Evolutionary conservation across 2,329 filamentous ascomycete species (phyloP).

Genomic region (Didymella glomerata): DNA sequence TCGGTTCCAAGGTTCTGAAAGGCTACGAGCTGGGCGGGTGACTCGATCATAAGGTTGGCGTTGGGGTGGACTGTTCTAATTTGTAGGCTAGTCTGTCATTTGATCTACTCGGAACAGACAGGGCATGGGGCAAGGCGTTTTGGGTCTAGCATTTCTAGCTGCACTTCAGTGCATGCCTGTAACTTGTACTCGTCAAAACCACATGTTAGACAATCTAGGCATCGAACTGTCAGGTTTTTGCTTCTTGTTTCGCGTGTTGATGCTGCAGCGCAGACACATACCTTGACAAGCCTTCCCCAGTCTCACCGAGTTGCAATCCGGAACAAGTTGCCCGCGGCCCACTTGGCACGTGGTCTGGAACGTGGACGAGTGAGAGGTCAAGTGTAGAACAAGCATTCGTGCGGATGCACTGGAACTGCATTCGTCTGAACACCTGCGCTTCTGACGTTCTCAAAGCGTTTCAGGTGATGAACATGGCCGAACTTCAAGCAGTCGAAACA

Average conservation of each 20-base stretch:
- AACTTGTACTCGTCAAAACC: constrained; percentile 5
- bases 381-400: constrained; percentile 9
- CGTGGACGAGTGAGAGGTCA: constrained; percentile 6
- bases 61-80: constrained; percentile 23
- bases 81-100: constrained; percentile 26
- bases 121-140: constrained; percentile 19
- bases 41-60: constrained; percentile 28
- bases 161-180: constrained; percentile 15
- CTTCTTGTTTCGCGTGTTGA: neutral
- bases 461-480: neutral
- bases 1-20: neutral
- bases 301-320: constrained; percentile 4
- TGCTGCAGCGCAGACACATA: neutral
- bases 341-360: constrained; percentile 20
- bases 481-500: neutral
- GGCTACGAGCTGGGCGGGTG: constrained; percentile 8
- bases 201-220: neutral
- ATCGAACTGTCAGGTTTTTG: constrained; percentile 1
- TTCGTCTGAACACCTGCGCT: constrained; percentile 10
- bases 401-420: constrained; percentile 12
- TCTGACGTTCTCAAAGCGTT: constrained; percentile 10
- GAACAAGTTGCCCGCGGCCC: constrained; percentile 10
- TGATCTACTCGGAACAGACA: constrained; percentile 13
- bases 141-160: constrained; percentile 9
- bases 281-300: constrained; percentile 5